Conservation (phyloP, 305 asterid species). For the Solanum chacoense region DNA sequence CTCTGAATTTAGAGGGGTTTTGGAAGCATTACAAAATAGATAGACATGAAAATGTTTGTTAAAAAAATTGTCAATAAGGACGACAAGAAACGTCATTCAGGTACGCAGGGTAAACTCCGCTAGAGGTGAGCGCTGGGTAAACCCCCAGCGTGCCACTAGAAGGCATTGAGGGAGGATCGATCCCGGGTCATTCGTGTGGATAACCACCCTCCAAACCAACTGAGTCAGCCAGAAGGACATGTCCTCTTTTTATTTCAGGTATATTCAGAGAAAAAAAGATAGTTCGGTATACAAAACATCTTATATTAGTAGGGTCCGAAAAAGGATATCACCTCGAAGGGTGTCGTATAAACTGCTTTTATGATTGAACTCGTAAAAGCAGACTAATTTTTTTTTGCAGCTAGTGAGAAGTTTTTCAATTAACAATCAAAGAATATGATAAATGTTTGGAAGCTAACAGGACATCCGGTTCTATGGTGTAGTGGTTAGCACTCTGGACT, state of each 20-base stretch:
- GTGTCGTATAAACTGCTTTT: neutral
- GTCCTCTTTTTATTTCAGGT: neutral
- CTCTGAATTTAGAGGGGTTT: neutral
- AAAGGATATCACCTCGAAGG: neutral
- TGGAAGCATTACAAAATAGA: neutral
- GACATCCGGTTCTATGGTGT: slow-evolving; percentile 87
- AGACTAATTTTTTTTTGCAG: neutral
- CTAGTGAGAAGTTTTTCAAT: neutral
- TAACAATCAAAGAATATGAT: rapidly evolving
- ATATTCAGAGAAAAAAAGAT: too few relatives aligned
- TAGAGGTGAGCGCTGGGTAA: too few relatives aligned
- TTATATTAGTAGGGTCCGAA: neutral
- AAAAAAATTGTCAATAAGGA: neutral
- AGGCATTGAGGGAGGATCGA: too few relatives aligned
- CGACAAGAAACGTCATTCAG: neutral
- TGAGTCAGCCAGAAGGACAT: too few relatives aligned
- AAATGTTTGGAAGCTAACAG: rapidly evolving
- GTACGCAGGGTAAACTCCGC: neutral
- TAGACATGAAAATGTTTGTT: neutral
- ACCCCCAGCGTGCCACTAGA: too few relatives aligned
- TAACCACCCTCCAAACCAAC: too few relatives aligned
- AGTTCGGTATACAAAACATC: neutral
- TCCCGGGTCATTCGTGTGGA: too few relatives aligned
- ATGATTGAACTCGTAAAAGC: too few relatives aligned
- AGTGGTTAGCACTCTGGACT: slow-evolving; percentile 99